Percentiles rank a stretch among this genome's conserved stretches.
Evolutionary conservation across 2,329 filamentous ascomycete genomes (phyloP).

Genomic region (Colletotrichum acutatum): DNA sequence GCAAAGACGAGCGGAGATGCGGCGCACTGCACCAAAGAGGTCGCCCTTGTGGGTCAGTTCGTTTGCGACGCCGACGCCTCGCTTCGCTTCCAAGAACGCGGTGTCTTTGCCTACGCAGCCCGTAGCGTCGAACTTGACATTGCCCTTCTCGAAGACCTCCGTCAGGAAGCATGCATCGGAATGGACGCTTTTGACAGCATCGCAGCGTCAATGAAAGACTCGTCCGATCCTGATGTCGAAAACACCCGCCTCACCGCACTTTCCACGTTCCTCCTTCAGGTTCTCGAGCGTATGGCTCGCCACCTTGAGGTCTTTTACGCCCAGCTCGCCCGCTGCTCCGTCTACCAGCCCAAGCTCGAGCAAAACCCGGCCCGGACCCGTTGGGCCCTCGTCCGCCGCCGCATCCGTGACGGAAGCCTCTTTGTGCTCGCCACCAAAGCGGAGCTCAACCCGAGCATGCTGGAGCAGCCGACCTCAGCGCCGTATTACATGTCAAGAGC

Average conservation of each 20-base stretch:
- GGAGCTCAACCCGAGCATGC: constrained; percentile 42
- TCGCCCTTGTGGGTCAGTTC: constrained; percentile 61
- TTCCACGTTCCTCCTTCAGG: constrained; percentile 60
- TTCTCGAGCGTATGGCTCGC: constrained; percentile 63
- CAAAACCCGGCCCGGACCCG: constrained; percentile 62
- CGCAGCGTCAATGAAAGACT: constrained; percentile 40
- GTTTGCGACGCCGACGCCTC: constrained; percentile 57
- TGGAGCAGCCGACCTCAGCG: constrained; percentile 42
- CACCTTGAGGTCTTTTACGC: constrained; percentile 62
- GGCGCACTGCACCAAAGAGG: constrained; percentile 56
- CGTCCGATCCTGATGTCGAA: constrained; percentile 50
- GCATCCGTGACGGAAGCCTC: constrained; percentile 61
- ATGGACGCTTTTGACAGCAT: constrained; percentile 66
- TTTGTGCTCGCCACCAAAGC: constrained; percentile 58
- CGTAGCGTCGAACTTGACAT: constrained; percentile 62
- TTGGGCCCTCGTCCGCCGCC: constrained; percentile 61
- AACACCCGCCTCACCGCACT: constrained; percentile 51
- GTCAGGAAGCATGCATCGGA: constrained; percentile 61
- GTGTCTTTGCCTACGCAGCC: constrained; percentile 61
- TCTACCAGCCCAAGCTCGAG: constrained; percentile 63
- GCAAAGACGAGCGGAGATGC: constrained; percentile 59
- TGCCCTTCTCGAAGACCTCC: constrained; percentile 62
- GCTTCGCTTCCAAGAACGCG: constrained; percentile 60
- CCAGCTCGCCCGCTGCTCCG: constrained; percentile 58
- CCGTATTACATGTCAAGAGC: constrained; percentile 39